phyloP scores from a whole-genome alignment of 768 basidiomycete species.

The Auriscalpium microsporum region DNA sequence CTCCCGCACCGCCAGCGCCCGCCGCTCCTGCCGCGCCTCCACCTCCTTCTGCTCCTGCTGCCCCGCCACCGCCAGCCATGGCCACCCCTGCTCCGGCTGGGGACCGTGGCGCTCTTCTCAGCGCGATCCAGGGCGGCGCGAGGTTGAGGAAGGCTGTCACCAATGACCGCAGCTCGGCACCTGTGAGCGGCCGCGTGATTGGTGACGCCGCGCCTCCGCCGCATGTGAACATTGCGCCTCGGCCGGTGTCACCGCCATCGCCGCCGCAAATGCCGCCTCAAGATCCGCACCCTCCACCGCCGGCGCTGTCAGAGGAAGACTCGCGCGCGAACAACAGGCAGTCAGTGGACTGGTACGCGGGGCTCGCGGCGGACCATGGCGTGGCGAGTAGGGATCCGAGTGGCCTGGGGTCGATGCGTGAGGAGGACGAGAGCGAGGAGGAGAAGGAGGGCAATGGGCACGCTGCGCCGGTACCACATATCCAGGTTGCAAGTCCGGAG shows the following conservation, averaged over 20 bases:
- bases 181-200: conserved; percentile 67
- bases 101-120: conserved; percentile 59
- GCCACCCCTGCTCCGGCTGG: conserved; percentile 30
- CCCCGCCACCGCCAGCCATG: conserved; percentile 21
- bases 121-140: conserved; percentile 71
- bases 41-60: conserved; percentile 21
- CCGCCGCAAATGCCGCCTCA: conserved; percentile 22
- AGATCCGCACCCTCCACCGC: not conserved
- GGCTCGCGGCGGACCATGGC: conserved; percentile 68
- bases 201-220: conserved; percentile 64
- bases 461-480: conserved; percentile 40
- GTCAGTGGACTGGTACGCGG: conserved; percentile 88
- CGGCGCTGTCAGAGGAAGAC: not conserved
- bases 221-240: conserved; percentile 50
- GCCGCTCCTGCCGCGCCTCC: conserved; percentile 24
- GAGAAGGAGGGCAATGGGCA: conserved; percentile 22
- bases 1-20: conserved; percentile 25
- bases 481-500: conserved; percentile 43
- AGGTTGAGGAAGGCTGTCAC: conserved; percentile 70
- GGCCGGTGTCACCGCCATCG: conserved; percentile 28
- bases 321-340: conserved; percentile 32
- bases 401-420: conserved; percentile 42
- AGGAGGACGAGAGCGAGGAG: conserved; percentile 53
- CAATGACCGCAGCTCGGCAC: conserved; percentile 69
- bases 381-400: conserved; percentile 23